Base-by-base conservation (phyloP, 805 yeast genomes). In the Barnettozyma wickerhamii region DNA sequence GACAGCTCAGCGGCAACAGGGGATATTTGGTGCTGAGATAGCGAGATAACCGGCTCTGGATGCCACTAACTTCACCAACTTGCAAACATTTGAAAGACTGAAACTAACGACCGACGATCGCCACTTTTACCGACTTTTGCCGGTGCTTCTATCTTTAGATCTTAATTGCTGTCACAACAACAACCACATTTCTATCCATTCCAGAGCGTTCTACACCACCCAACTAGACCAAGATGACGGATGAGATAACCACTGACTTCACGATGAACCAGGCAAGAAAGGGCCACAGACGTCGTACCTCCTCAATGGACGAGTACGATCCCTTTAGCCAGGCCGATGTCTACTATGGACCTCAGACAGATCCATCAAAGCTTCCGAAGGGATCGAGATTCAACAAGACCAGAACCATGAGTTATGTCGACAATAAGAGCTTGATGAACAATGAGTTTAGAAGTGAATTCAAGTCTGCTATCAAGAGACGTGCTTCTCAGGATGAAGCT, bases 251-350 rank as follows among this genome's bases (percentile, higher is more conserved):
- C 12, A 35, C 39, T 2, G 40, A 35, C 10, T 35, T 35, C 40
- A 32, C 35, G 4, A 40, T 40, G 45, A 35, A 40, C 30, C 42
- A 38, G 28, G 33, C 48, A 18, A 38, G 38, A 29, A 33, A 32
- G 6, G n/a, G 33, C 10, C 43, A 40, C 14, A n/a, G 29, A 7
- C 48, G 56, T 35, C 43, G 57, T 13, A 53, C 38, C 41, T 56
- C 60, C 3, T 53, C 60, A 4, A 33, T 44, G 23, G 60, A 54
- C n/a, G 59, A 54, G 10, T 43, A 45, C 41, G 51, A 82, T 55
- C 93, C 93, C 0, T 81, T 69, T 47, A 81, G 82, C 14, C 62
- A 66, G n/a, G 74, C 91, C 0, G 90, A 82, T 36, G 66, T 72
- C 19, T 84, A 84, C 58, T 84, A 84, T 59, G 85, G 86, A 5